These are phyloP conservation scores for Circinella umbellata DNA, from an alignment of 371 early-diverging fungal genomes.

Conservation along the genomic window DNA sequence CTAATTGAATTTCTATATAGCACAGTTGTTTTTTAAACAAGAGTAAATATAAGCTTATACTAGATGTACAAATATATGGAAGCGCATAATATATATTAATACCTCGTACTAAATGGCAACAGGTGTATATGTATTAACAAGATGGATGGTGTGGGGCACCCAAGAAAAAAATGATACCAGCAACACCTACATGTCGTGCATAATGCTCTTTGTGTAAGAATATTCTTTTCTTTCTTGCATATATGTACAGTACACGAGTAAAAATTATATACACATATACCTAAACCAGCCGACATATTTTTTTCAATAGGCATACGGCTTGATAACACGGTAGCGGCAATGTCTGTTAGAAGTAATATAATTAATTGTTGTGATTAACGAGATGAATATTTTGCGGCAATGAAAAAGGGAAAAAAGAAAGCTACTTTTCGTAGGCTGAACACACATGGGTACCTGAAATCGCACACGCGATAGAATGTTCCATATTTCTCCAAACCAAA, in stretches of 20 bases:
- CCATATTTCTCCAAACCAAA: slow-evolving; percentile 90
- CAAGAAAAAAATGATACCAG: slow-evolving; percentile 68
- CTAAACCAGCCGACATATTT: slow-evolving; percentile 78
- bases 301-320: slow-evolving; percentile 70
- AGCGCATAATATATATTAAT: background rate
- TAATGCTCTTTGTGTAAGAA: background rate
- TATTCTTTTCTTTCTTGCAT: no score
- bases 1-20: slow-evolving; percentile 76
- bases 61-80: background rate
- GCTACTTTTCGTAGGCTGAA: slow-evolving; percentile 84
- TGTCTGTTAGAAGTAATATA: slow-evolving; percentile 47
- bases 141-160: slow-evolving; percentile 73
- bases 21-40: no score
- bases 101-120: slow-evolving; percentile 81
- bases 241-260: no score
- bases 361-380: background rate
- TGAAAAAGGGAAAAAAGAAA: background rate
- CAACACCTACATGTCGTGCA: slow-evolving; percentile 52
- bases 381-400: background rate
- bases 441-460: slow-evolving; percentile 87
- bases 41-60: background rate
- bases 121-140: slow-evolving; percentile 78
- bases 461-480: slow-evolving; percentile 80
- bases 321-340: slow-evolving; percentile 83
- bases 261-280: slow-evolving; percentile 23